These are phyloP conservation scores for Omphalotus guepiniiformis DNA, from an alignment of 768 basidiomycete species.

Conservation along the genomic window DNA sequence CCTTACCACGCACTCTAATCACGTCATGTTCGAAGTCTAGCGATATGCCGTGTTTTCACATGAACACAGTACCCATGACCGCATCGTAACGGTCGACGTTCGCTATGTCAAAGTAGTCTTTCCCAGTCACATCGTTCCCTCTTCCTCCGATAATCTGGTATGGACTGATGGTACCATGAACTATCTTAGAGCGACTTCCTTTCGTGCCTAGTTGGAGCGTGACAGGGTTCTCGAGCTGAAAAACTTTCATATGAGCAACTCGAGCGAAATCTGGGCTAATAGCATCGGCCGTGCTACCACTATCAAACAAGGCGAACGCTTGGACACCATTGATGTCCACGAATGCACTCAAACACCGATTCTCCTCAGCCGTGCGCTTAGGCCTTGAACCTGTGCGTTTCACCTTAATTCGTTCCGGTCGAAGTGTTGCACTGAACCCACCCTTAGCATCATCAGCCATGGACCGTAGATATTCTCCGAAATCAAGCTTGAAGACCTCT, in stretches of 20 bases:
- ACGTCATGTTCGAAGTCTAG: conserved; percentile 14
- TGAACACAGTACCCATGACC: conserved; percentile 20
- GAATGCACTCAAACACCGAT: conserved; percentile 1
- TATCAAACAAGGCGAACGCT: conserved; percentile 7
- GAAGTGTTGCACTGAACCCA: neutral
- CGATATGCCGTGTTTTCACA: conserved; percentile 11
- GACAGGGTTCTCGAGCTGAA: conserved; percentile 13
- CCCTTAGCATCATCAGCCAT: neutral
- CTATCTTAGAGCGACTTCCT: conserved; percentile 17
- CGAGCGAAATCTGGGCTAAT: conserved; percentile 17
- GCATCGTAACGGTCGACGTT: conserved; percentile 23
- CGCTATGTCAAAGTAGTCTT: conserved; percentile 18
- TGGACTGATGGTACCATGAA: conserved; percentile 8
- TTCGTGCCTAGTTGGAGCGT: conserved; percentile 16
- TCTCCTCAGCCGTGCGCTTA: neutral
- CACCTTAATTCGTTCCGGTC: neutral
- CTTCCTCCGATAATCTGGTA: neutral
- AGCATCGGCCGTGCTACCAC: conserved; percentile 17
- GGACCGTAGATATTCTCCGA: neutral
- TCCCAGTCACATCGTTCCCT: neutral
- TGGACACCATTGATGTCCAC: neutral
- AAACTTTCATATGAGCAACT: conserved; percentile 7
- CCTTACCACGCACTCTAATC: conserved; percentile 3
- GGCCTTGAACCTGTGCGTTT: neutral
- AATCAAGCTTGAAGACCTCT: neutral